Evolutionary conservation across 2,329 filamentous ascomycete genomes (phyloP), one percentile per base, ranked within the genome.

Genomic region (Cytospora paraplurivora): DNA sequence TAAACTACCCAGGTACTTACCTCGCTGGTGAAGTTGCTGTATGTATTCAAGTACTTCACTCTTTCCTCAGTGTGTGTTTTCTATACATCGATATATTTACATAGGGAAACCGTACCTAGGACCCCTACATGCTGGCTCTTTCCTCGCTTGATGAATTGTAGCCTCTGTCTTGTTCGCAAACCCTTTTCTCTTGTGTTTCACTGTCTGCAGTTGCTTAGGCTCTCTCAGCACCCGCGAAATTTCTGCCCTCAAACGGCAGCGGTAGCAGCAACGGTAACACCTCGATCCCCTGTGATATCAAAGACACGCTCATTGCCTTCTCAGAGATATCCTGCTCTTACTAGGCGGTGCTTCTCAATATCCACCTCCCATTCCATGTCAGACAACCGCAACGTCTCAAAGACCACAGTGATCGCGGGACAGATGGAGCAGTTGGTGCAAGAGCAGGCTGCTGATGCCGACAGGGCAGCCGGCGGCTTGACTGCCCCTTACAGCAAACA

Each of bases 401-500:
- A 35, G 1, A n/a, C 34, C 52, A 34, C 34, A 44, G 5, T 19
- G 32, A 50, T 12, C 52, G 33, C 32, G 6, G 37, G 50, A 10
- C 53, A 34, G 13, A 63, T 66, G 64, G 56, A 63, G 37, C 61
- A 61, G 32, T 34, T 44, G 54, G 47, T 51, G 34, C 51, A 61
- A 21, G 38, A 58, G 32, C 35, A 32, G 56, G 61, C 60, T 54
- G 60, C 37, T 10, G 63, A 38, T 10, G 51, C 44, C 13, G 51
- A 49, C 37, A 37, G 34, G 38, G 41, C 58, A 21, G 70, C 70
- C 66, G 76, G 58, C 59, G 76, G 75, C 41, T 72, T 79, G 62
- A 76, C 77, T 64, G 79, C 82, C 32, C 91, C 91, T 1, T 90
- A 87, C 73, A 77, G 80, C 66, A 75, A 83, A 4, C 94, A 97